These are phyloP conservation scores for Schwanniomyces sp. DNA, from an alignment of 805 yeast genomes.

Conservation along the genomic window DNA sequence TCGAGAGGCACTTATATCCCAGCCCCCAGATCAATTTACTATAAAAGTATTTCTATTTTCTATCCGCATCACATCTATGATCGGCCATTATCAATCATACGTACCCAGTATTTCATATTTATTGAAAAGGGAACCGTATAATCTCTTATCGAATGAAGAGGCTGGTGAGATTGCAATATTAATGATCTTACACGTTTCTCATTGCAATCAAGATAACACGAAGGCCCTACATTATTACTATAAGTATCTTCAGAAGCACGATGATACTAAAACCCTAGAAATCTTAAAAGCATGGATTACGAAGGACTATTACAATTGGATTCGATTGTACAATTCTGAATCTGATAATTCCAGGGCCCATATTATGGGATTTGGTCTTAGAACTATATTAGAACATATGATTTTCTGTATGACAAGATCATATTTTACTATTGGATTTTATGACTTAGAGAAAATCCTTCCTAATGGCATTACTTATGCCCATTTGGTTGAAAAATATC, in stretches of 20 bases:
- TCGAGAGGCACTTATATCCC: constrained; percentile 53
- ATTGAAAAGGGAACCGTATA: constrained; percentile 21
- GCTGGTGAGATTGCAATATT: constrained; percentile 40
- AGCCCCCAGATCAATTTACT: constrained; percentile 36
- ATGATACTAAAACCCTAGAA: constrained; percentile 11
- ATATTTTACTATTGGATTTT: constrained; percentile 35
- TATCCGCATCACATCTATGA: constrained; percentile 41
- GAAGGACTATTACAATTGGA: constrained; percentile 31
- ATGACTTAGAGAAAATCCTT: constrained; percentile 24
- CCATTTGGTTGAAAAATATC: constrained; percentile 17
- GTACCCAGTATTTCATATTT: constrained; percentile 51
- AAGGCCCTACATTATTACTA: constrained; percentile 30
- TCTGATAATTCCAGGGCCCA: constrained; percentile 29
- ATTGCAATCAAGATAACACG: constrained; percentile 33
- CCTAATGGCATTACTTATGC: constrained; percentile 24
- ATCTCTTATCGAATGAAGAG: constrained; percentile 29
- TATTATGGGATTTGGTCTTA: constrained; percentile 44
- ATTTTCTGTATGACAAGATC: constrained; percentile 24
- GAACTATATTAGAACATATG: constrained; percentile 31
- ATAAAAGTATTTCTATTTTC: constrained; percentile 50
- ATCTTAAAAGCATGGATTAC: constrained; percentile 26
- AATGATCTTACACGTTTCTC: constrained; percentile 46
- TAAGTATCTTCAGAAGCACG: constrained; percentile 17
- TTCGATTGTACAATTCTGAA: constrained; percentile 29
- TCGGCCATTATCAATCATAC: constrained; percentile 54